Evolutionary conservation across 2,329 filamentous ascomycete species (phyloP).

Genomic region (Penicillium sp.): DNA sequence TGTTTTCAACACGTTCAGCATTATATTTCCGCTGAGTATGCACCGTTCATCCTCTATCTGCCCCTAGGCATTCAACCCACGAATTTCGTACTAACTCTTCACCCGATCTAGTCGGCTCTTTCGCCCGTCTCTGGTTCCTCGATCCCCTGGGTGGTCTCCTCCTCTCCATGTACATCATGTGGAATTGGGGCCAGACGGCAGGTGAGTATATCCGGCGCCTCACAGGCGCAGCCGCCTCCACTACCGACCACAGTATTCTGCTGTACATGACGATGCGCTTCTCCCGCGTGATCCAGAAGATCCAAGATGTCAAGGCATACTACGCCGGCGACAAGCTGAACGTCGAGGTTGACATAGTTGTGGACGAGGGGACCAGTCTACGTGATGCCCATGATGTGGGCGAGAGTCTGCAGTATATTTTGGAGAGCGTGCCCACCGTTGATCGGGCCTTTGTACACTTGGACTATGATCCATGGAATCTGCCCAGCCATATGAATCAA

Average conservation of each 20-base stretch:
- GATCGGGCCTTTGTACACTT: constrained; percentile 54
- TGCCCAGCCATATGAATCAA: constrained; percentile 46
- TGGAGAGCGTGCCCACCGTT: constrained; percentile 54
- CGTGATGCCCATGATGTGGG: constrained; percentile 63
- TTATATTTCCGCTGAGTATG: constrained; percentile 73
- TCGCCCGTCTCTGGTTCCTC: constrained; percentile 57
- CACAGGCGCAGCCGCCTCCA: constrained; percentile 63
- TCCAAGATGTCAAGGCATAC: constrained; percentile 63
- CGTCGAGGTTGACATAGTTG: constrained; percentile 64
- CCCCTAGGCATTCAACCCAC: not conserved
- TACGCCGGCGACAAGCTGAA: constrained; percentile 64
- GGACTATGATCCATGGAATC: constrained; percentile 50
- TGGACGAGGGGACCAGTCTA: constrained; percentile 58
- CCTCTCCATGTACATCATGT: constrained; percentile 63
- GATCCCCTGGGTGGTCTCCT: constrained; percentile 63
- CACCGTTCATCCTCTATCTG: not conserved
- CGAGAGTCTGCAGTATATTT: constrained; percentile 62
- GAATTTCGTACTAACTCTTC: not conserved
- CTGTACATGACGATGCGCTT: constrained; percentile 94
- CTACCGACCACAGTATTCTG: constrained; percentile 71
- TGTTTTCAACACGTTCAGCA: constrained; percentile 87
- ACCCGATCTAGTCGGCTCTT: constrained; percentile 33
- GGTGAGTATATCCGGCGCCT: constrained; percentile 65
- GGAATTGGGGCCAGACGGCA: constrained; percentile 63
- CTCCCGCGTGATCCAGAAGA: constrained; percentile 76